These are phyloP conservation scores for Gyrodon lividus DNA, from an alignment of 768 basidiomycete species.

Conservation along the genomic window DNA sequence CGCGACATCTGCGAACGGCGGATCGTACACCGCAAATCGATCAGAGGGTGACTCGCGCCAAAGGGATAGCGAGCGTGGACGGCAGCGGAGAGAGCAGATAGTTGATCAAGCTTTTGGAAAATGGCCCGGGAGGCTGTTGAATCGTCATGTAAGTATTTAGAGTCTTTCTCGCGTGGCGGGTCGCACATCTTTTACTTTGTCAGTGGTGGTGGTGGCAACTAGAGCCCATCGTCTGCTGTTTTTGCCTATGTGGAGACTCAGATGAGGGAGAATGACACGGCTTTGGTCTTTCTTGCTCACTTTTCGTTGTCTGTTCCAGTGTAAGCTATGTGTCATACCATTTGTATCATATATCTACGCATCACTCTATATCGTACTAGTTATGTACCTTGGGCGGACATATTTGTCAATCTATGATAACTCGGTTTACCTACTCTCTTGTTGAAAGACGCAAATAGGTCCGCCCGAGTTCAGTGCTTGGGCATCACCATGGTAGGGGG, in stretches of 20 bases:
- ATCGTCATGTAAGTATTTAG: slow-evolving; percentile 55
- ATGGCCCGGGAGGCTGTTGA: slow-evolving; percentile 70
- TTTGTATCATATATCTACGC: slow-evolving; percentile 17
- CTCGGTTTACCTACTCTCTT: neutral
- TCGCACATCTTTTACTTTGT: slow-evolving; percentile 1
- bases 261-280: slow-evolving; percentile 50
- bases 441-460: slow-evolving; percentile 1
- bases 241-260: slow-evolving; percentile 43
- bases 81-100: slow-evolving; percentile 39
- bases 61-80: slow-evolving; percentile 32
- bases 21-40: slow-evolving; percentile 20
- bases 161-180: neutral
- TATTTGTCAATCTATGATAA: neutral
- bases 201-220: slow-evolving; percentile 89
- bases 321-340: neutral
- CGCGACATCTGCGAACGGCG: slow-evolving; percentile 25
- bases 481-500: slow-evolving; percentile 91
- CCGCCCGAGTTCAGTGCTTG: slow-evolving; percentile 15
- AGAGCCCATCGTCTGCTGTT: slow-evolving; percentile 63
- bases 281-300: too few species aligned
- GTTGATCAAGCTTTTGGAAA: slow-evolving; percentile 58
- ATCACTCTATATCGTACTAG: slow-evolving; percentile 1
- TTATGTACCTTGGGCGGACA: neutral
- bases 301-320: neutral
- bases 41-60: slow-evolving; percentile 16